A percentile compares a stretch with the other conserved stretches of the same genome.
Conservation (phyloP, 768 basidiomycete species). For the Ramaria rubella region DNA sequence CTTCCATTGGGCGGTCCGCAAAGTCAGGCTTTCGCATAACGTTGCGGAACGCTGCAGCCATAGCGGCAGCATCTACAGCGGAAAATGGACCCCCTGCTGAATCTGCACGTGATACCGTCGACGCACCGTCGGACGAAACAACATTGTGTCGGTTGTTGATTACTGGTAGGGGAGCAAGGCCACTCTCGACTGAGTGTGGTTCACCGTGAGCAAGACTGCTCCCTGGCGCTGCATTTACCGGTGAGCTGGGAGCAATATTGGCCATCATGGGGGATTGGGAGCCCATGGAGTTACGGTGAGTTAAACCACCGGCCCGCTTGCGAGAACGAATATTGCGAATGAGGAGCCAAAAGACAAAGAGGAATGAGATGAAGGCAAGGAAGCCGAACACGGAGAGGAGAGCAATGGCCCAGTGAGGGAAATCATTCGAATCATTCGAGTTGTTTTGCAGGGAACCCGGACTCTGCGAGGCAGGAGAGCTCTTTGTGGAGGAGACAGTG, state of each 20-base stretch:
- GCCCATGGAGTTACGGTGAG: conserved; percentile 69
- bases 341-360: conserved; percentile 65
- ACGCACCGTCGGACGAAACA: conserved; percentile 65
- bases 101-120: conserved; percentile 56
- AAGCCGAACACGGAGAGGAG: conserved; percentile 83
- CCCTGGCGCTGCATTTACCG: conserved; percentile 45
- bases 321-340: conserved; percentile 59
- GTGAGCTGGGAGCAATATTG: conserved; percentile 36
- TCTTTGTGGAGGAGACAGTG: conserved; percentile 20
- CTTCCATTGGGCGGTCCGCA: conserved; percentile 59
- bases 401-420: conserved; percentile 89
- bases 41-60: conserved; percentile 88
- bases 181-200: conserved; percentile 23
- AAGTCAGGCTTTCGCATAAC: conserved; percentile 88
- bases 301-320: conserved; percentile 29
- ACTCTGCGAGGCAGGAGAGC: conserved; percentile 15
- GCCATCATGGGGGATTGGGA: conserved; percentile 81
- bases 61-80: conserved; percentile 82
- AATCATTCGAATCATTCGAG: conserved; percentile 31
- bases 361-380: conserved; percentile 66
- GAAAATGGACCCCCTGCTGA: conserved; percentile 63
- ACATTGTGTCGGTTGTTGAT: conserved; percentile 34
- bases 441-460: conserved; percentile 43
- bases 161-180: conserved; percentile 26
- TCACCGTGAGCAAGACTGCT: conserved; percentile 26